Base-by-base conservation (phyloP, 2,329 filamentous ascomycete species). In the Colletotrichum theobromicola region DNA sequence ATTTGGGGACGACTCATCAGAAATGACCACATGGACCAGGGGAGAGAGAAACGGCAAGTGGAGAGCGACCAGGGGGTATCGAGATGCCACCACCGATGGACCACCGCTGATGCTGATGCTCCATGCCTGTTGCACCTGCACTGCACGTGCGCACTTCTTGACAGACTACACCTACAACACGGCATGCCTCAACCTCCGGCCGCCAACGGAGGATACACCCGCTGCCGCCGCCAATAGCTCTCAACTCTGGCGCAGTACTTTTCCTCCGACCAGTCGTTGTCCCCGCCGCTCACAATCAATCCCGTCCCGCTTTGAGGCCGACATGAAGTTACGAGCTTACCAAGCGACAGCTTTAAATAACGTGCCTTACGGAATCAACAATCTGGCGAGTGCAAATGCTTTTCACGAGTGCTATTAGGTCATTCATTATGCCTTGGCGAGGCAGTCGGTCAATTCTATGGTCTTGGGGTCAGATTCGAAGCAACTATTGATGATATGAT, bases 281-380 rank as follows among this genome's bases (percentile, higher is more conserved):
- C 53, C 16, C 24, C 26, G 26, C 53, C 26, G 53, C 53, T 57
- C 53, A 57, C 53, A 26, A 4, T 57, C 24, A 21, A 18, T 60
- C 12, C 46, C 67, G n/a, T 28, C 50, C 58, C 53, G 34, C 53
- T 28, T 5, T 58, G 55, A 16, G 16, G 61, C 34, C 42, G 61
- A 35, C 9, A 26, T 32, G 4, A 16, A 61, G 16, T n/a, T 26
- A 28, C 28, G 37, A 32, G 67, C 72, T 72, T 74, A 62, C 72
- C 37, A 72, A 74, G 30, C 60, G 30, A 9, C 9, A 18, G 46
- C 10, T 53, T 30, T 21, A 74, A 74, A 74, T 72, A 74, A 42
- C 18, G 4, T 10, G 12, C n/a, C 16, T 74, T 74, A 71, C 42
- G 61, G 34, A 61, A 67, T 61, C 72, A 34, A 61, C 35, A 37